Evolutionary conservation across 305 asterid species (phyloP).

Genomic region (Andrographis paniculata): DNA sequence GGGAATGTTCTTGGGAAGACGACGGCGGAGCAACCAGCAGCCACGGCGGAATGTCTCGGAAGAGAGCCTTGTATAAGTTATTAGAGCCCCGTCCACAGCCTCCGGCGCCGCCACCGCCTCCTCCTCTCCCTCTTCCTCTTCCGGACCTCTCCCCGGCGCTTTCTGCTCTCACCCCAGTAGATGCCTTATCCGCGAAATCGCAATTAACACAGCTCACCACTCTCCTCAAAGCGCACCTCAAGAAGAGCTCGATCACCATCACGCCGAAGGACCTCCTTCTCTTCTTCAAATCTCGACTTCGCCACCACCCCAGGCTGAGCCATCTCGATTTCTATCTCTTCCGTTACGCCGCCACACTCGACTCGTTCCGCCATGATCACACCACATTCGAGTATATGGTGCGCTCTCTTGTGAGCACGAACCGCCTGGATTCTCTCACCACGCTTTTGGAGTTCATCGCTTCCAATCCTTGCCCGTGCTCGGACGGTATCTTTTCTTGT

Average conservation of each 20-base stretch:
- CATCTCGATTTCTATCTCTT: constrained; percentile 92
- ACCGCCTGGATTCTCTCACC: constrained; percentile 67
- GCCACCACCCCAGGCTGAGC: constrained; percentile 65
- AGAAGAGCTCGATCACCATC: constrained; percentile 29
- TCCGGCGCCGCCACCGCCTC: constrained; percentile 19
- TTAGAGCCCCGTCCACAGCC: constrained; percentile 15
- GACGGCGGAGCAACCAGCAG: constrained; percentile 17
- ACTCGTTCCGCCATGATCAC: constrained; percentile 90
- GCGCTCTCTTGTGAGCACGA: constrained; percentile 60
- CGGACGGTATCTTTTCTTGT: constrained; percentile 86
- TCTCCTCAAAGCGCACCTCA: constrained; percentile 35
- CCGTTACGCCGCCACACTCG: constrained; percentile 70
- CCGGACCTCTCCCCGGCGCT: constrained; percentile 25
- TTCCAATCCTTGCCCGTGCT: constrained; percentile 86
- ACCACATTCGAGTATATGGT: constrained; percentile 74
- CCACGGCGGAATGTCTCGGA: constrained; percentile 31
- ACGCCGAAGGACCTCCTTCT: constrained; percentile 59
- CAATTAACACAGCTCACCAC: constrained; percentile 29
- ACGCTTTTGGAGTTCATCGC: constrained; percentile 61
- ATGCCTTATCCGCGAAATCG: constrained; percentile 27
- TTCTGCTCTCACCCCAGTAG: constrained; percentile 26
- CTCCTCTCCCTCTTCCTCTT: constrained; percentile 25
- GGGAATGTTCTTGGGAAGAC: too few species aligned
- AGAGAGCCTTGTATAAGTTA: constrained; percentile 16
- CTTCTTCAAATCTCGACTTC: constrained; percentile 57